These are phyloP conservation scores for Lyophyllum semitale DNA, from an alignment of 768 basidiomycete genomes.

Conservation along the genomic window DNA sequence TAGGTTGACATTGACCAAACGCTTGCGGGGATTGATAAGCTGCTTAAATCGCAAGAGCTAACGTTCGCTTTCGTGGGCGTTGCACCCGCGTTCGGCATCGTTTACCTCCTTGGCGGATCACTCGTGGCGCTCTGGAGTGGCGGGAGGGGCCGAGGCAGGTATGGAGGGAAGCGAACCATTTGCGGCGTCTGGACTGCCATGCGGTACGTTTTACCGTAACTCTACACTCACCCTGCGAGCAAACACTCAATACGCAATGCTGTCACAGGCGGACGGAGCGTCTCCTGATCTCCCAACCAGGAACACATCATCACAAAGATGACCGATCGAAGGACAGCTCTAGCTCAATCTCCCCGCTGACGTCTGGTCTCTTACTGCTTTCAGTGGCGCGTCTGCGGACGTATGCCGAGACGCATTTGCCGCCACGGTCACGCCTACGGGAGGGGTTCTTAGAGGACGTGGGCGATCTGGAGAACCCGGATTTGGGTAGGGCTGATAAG, in stretches of 20 bases:
- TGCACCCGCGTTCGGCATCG: constrained; percentile 81
- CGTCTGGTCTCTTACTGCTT: constrained; percentile 73
- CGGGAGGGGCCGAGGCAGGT: constrained; percentile 47
- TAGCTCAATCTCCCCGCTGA: constrained; percentile 43
- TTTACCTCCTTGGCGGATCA: constrained; percentile 67
- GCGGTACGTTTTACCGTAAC: constrained; percentile 44
- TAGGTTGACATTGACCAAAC: constrained; percentile 93
- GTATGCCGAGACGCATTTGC: constrained; percentile 61
- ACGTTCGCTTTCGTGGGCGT: constrained; percentile 98
- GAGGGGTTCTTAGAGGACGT: constrained; percentile 88
- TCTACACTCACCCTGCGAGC: background rate
- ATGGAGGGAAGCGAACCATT: constrained; percentile 59
- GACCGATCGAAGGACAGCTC: constrained; percentile 13
- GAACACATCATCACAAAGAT: constrained; percentile 1
- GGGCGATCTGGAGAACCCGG: constrained; percentile 75
- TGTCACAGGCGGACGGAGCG: constrained; percentile 63
- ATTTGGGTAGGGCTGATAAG: constrained; percentile 69
- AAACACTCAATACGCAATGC: background rate
- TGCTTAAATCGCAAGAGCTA: constrained; percentile 91
- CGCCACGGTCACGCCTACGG: constrained; percentile 59
- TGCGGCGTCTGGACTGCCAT: constrained; percentile 70
- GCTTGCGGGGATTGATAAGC: constrained; percentile 86
- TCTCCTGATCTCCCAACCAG: constrained; percentile 55
- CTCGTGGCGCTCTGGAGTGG: constrained; percentile 50
- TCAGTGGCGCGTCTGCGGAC: constrained; percentile 66